Conservation (phyloP, 2,329 filamentous ascomycete species). For the Ascochyta koolunga region DNA sequence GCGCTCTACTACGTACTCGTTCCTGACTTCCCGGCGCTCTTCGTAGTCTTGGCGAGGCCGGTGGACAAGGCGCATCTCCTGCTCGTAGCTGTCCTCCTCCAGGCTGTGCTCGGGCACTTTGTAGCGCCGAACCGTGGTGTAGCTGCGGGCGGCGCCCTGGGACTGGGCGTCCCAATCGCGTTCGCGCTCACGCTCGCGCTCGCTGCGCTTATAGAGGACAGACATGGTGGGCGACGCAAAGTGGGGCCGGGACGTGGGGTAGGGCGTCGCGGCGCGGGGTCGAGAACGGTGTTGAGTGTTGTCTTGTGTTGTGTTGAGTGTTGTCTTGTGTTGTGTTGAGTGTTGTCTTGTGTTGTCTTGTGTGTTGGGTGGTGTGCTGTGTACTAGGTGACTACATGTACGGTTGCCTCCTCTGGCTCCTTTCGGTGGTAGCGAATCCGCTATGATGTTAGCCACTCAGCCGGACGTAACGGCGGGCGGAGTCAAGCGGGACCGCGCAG, state of each 20-base stretch:
- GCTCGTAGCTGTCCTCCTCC: conserved; percentile 51
- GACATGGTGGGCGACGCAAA: conserved; percentile 46
- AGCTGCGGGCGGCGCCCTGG: conserved; percentile 48
- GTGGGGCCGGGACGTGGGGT: conserved; percentile 2
- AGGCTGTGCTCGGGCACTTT: conserved; percentile 56
- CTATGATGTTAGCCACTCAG: conserved; percentile 19
- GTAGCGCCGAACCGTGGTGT: conserved; percentile 67
- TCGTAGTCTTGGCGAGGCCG: conserved; percentile 40
- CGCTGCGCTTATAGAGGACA: conserved; percentile 50
- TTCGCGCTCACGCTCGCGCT: conserved; percentile 49
- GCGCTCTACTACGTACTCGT: conserved; percentile 51
- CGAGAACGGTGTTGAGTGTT: background rate
- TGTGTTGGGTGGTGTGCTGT: background rate
- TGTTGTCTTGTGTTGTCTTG: background rate
- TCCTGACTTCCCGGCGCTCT: conserved; percentile 38
- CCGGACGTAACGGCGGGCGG: conserved; percentile 17
- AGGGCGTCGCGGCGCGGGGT: conserved; percentile 4
- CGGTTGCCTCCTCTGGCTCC: too few species aligned
- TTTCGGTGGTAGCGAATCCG: background rate
- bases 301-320: background rate
- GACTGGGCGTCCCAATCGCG: conserved; percentile 52
- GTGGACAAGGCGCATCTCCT: conserved; percentile 58
- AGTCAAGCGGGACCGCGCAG: conserved; percentile 25
- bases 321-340: background rate
- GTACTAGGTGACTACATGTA: background rate